phyloP scores from a whole-genome alignment of 345 rosid genomes.

The Jatropha curcas region DNA sequence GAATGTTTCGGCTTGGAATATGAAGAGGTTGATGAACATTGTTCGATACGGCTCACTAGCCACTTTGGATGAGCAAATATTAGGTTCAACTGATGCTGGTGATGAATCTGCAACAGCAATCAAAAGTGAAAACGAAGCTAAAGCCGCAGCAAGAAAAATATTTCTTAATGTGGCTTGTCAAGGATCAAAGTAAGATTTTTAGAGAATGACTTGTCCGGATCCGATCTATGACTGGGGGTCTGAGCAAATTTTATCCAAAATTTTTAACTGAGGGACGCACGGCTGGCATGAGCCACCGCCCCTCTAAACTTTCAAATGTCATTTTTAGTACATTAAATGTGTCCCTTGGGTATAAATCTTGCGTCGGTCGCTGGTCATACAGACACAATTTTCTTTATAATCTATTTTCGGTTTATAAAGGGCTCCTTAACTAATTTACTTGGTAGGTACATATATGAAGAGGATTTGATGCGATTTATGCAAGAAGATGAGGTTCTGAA shows the following conservation, averaged over 20 bases:
- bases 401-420: not conserved
- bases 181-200: slow-evolving; percentile 49
- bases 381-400: no score
- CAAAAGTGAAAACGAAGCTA: slow-evolving; percentile 78
- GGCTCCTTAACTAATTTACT: not conserved
- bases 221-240: no score
- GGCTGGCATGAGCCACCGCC: no score
- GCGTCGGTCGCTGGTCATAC: no score
- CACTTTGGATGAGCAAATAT: slow-evolving; percentile 76
- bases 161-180: slow-evolving; percentile 66
- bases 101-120: slow-evolving; percentile 64
- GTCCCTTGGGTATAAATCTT: no score
- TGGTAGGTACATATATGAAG: slow-evolving; percentile 61
- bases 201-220: no score
- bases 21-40: slow-evolving; percentile 91
- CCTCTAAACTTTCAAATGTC: no score
- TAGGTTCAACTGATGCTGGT: slow-evolving; percentile 38
- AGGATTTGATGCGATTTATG: slow-evolving; percentile 72
- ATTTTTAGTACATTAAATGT: no score
- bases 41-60: slow-evolving; percentile 69
- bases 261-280: no score
- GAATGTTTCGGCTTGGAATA: slow-evolving; percentile 95
- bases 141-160: slow-evolving; percentile 83
- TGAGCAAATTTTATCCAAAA: no score
- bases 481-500: slow-evolving; percentile 65